These are phyloP conservation scores for Neltuma alba DNA, from an alignment of 306 rosid genomes.

Conservation along the genomic window DNA sequence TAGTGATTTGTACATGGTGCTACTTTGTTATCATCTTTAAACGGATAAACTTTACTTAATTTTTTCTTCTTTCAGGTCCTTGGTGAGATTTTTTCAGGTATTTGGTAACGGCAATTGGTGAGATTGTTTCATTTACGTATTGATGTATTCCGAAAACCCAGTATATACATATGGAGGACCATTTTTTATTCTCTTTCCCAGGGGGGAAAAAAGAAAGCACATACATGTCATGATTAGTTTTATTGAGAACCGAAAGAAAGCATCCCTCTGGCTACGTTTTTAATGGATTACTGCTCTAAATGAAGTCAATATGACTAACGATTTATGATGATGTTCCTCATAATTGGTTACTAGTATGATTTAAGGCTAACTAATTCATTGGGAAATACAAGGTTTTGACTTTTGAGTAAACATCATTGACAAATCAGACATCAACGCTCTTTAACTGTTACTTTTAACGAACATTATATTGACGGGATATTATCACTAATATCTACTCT, in stretches of 20 bases:
- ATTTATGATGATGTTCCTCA: conserved; percentile 35
- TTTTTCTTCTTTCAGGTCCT: background rate
- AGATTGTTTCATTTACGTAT: background rate
- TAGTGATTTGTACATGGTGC: background rate
- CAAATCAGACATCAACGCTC: conserved; percentile 25
- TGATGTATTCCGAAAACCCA: background rate
- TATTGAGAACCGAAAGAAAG: background rate
- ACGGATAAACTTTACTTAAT: background rate
- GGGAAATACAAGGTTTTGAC: background rate
- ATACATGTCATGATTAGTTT: background rate
- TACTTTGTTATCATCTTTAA: background rate
- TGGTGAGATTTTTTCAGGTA: background rate
- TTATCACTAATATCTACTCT: background rate
- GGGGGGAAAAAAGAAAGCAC: background rate
- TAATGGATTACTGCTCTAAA: conserved; percentile 1
- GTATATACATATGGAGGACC: background rate
- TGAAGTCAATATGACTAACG: conserved; percentile 24
- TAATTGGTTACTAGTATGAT: conserved; percentile 43
- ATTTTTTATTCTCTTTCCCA: background rate
- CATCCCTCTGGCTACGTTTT: background rate
- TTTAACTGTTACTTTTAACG: conserved; percentile 8
- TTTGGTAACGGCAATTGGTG: background rate
- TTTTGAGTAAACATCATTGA: conserved; percentile 23
- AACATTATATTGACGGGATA: conserved; percentile 9
- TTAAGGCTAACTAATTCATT: conserved; percentile 14